Evolutionary conservation across 768 basidiomycete genomes (phyloP), one percentile per base, ranked within the genome.

Genomic region (Agaricus blazei): DNA sequence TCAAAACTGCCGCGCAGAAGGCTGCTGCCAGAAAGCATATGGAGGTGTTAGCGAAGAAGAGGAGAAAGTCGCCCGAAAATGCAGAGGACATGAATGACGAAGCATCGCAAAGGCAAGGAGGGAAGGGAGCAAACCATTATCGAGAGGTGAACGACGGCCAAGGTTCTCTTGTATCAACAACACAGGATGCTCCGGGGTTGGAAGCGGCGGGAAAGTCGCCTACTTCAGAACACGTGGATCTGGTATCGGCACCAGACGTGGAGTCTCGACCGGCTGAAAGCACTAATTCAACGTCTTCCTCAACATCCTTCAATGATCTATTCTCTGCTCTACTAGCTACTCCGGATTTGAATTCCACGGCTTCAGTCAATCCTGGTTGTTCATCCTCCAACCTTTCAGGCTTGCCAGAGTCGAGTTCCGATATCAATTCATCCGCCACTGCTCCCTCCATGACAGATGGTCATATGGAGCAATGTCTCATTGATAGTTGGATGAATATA

Each of bases 1-100:
- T 89, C 54, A 84, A 84, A 62, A 69, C 66, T 48, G 87, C 87
- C 4, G 75, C 80, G 14, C 72, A 72, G 54, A 87, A 82, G 63
- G 87, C 85, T 34, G 80, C 84, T 1, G 70, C 80, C 38, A 81
- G 77, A 63, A 79, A 76, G 9, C 77, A 75, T 58, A 41, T 76
- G 2, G 29, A 27, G 29, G 54, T 44, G 28, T 8, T 56, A 38
- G 29, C 15, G 28, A 37, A 42, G 19, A 48, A 41, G 66, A 68
- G 46, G 59, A 68, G 42, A 58, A 61, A 38, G 61, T 62, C 27
- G 51, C 46, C 42, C 44, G 48, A 60, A 43, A 51, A 63, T n/a
- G 23, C 47, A 36, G 59, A 19, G 14, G 46, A 27, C 27, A 26
- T 12, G 11, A 37, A 51, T 47, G 51, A 47, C 36, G 27, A 19